Evolutionary conservation across 2,329 filamentous ascomycete genomes (phyloP), one percentile per base, ranked within the genome.

Genomic region (Pestalotiopsis sp.): DNA sequence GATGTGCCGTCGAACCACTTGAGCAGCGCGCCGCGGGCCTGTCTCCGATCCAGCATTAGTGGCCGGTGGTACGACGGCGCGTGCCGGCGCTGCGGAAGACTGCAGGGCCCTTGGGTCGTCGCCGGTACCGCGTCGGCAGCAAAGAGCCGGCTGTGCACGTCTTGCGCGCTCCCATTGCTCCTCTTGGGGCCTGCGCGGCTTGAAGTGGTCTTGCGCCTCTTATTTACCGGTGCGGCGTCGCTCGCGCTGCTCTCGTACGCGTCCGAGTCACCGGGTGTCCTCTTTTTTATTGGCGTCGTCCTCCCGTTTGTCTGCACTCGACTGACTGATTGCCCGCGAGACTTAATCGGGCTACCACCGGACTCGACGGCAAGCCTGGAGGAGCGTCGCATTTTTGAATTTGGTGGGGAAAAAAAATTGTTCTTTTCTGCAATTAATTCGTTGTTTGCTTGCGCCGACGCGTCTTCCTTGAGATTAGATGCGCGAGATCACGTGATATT

Each of bases 1-100:
- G 82, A 83, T 45, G 84, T 82, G 4, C 78, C 70, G 70, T 87
- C 84, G 72, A 88, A 89, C 87, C 87, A 89, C 17, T 72, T 39
- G 1, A 89, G 81, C 1, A 89, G 80, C 4, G 80, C 70, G 1
- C 72, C 71, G 1, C 83, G 81, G 17, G 77, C 73, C 1, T 75
- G 56, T 4, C 70, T 70, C 20, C 78, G 81, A 68, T 82, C 77
- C 2, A 89, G 80, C 2, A 89, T 79, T 4, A 85, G 77, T 0
- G 87, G 86, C 2, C 80, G 79, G 73, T 89, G 87, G 68, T 89
- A 89, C 38, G 72, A 61, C n/a, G 78, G 66, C 36, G 68, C 49
- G 69, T 87, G 85, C n/a, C 60, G 69, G 6, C 80, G 77, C 25
- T 52, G 64, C 1, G 77, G 79, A 6, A 76, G 74, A 27, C 58